Evolutionary conservation across 495 filamentous ascomycete species (phyloP), one percentile per base, ranked within the genome.

Genomic region (Hypoxylon trugodes): DNA sequence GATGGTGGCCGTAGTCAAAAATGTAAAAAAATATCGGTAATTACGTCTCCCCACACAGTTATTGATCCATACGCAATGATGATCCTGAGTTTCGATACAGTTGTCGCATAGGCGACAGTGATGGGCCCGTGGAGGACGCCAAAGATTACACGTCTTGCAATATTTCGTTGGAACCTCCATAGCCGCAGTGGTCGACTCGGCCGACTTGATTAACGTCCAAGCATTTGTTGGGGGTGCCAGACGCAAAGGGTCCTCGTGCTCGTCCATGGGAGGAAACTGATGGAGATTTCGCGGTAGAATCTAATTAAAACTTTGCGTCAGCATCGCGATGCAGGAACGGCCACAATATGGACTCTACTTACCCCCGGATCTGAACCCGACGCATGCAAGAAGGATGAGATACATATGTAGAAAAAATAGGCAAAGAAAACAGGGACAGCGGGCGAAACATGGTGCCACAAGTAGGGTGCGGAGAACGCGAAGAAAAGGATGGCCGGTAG

Each of bases 21-120:
- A 98, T 15, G 89, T 84, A 69, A 97, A 96, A 75, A 98, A 98
- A 69, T 95, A 98, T 45, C 96, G 92, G 74, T 98, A 98, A 74
- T 98, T 98, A 51, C 95, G 91, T 28, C 96, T 90, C 4, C 95
- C 95, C 38, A 98, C 89, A 74, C 95, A 98, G 73, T 98, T 98
- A 77, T 98, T 98, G 46, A 98, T 86, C 96, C 96, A 98, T 16
- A 98, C 92, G 68, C 95, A 98, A 78, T 98, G 95, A 69, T 98
- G 95, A 70, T 98, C 95, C 65, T 97, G 93, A 0, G 94, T 97
- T 73, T 98, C 95, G 40, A 98, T 85, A 72, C 95, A 98, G 71
- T 94, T 96, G 76, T 98, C 93, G 72, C 95, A 98, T 25, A 96
- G 81, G 51, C 96, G 91, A 76, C 95, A 98, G 74, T 98, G 95